Base-by-base conservation (phyloP, 106 monocot genomes). In the Allium fistulosum region DNA sequence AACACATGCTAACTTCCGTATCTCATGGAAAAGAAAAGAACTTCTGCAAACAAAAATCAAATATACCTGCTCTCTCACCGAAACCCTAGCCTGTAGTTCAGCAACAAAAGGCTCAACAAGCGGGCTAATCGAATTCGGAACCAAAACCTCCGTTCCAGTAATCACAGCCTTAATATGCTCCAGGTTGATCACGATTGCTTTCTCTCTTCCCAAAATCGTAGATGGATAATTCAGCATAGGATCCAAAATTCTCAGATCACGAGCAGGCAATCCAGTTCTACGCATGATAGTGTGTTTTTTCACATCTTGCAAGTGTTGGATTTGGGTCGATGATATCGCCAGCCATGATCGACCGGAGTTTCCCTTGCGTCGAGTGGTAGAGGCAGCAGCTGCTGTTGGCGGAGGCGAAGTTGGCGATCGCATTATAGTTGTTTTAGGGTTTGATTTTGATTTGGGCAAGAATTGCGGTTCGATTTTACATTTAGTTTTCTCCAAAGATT, bases 221-320 rank as follows among this genome's bases (percentile, higher is more conserved):
- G 81, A 88, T 47, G 84, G 84, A 56, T 88, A 88, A 53, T 83
- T 83, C 50, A 88, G 67, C 69, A 76, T 63, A 13, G 84, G 81
- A 60, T 88, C 88, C n/a, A 88, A 77, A 7, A 81, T 70, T 70
- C 88, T 62, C 58, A 84, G 72, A 61, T 84, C 88, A 13, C 88
- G 76, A 14, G 84, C 88, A 6, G 84, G 88, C 18, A 88, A 60
- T 14, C 88, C 81, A 71, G 84, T 79, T 56, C 78, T 72, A 14
- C 79, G 27, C 88, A 88, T 88, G 68, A 88, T 81, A 63, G 78
- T 69, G 58, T 88, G 88, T 75, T 79, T 88, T 57, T 84, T 84
- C 13, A 77, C 66, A 68, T 84, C 83, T 57, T 83, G 81, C 10
- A 78, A 17, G 13, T 52, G 80, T 49, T 7, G 49, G 28, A 51